Conservation (phyloP, 140 eudicot species). For the Erigeron philadelphicus region DNA sequence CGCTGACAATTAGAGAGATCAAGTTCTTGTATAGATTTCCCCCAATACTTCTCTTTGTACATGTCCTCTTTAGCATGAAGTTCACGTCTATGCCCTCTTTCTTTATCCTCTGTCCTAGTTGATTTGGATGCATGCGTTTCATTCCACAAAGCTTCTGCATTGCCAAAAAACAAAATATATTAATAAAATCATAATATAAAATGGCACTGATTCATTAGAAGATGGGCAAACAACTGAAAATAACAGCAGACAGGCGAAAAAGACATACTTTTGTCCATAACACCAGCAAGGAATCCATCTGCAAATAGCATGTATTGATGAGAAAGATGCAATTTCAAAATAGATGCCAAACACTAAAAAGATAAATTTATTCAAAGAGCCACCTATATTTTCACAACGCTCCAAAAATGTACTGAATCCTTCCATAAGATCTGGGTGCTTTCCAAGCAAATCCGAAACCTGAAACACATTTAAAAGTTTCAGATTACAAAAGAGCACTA, state of each 20-base stretch:
- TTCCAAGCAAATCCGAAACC: conserved; percentile 92
- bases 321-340: neutral
- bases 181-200: neutral
- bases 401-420: conserved; percentile 86
- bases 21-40: conserved; percentile 89
- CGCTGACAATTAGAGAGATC: conserved; percentile 84
- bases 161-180: conserved; percentile 10
- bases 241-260: conserved; percentile 8
- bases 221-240: conserved; percentile 6
- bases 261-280: conserved; percentile 86
- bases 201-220: neutral
- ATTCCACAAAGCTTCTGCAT: conserved; percentile 68
- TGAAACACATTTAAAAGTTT: conserved; percentile 34
- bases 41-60: conserved; percentile 74
- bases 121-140: conserved; percentile 52
- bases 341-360: conserved; percentile 1
- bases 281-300: conserved; percentile 98
- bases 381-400: conserved; percentile 86
- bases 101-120: conserved; percentile 64
- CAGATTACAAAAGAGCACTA: neutral
- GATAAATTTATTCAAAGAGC: neutral
- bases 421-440: conserved; percentile 89
- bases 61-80: conserved; percentile 68
- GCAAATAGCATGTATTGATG: conserved; percentile 34
- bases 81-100: conserved; percentile 72